Evolutionary conservation across 106 monocot species (phyloP), one percentile per base, ranked within the genome.

Genomic region (Chionographis japonica): DNA sequence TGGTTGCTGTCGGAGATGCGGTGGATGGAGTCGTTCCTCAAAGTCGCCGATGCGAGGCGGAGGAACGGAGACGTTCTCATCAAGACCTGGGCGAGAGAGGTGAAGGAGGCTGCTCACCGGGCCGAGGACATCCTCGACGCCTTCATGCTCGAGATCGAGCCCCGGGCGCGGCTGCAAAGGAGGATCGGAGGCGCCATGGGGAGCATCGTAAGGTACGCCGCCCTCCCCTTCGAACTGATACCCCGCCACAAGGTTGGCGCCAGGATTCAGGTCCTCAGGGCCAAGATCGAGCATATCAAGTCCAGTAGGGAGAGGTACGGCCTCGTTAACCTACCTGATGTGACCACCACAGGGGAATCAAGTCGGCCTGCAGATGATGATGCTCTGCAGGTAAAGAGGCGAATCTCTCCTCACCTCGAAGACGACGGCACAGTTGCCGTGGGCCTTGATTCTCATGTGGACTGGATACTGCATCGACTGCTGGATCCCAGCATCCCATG

Each of bases 81-180:
- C 27, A 62, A 37, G 65, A 75, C 60, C 13, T 76, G 76, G 81
- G 67, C 76, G 3, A 71, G 52, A 16, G 65, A 71, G 14, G 13
- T 81, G 18, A 66, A 54, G 10, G 66, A 68, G 41, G 55, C 65
- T 1, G 75, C 64, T n/a, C 59, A 68, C 57, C 18, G 54, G 19
- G 60, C 60, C 4, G 80, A 80, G 59, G 80, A 80, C 56, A 50
- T 80, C 49, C 39, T 80, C 57, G 75, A 80, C 61, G 37, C 61
- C 16, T 62, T 74, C 46, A 16, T 56, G 67, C 53, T 68, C 49
- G n/a, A 73, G 8, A 65, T 60, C 52, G 60, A 58, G 65, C 6
- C 1, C 27, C 27, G 27, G 27, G 27, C 27, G 27, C 27, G 27
- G 1, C 27, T 0, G 8, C 16, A 43, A 10, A 50, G 65, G 55